A percentile compares a stretch with the other conserved stretches of the same genome.
These are phyloP conservation scores for Ogataea populi-albae DNA, from an alignment of 805 yeast genomes.

Conservation along the genomic window DNA sequence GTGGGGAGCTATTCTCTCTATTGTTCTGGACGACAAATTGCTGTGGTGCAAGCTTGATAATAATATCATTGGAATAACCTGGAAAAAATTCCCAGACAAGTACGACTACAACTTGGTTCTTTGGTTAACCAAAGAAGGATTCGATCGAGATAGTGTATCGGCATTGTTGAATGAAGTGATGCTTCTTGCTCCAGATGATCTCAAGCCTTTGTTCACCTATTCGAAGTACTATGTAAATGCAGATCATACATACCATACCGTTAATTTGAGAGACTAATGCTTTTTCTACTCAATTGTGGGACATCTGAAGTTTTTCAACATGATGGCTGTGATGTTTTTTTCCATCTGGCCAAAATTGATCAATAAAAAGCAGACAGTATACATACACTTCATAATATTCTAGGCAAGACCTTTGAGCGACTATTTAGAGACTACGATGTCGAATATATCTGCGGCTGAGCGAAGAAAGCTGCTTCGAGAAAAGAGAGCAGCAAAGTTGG, in stretches of 20 bases:
- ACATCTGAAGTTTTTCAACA: neutral
- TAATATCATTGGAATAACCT: constrained; percentile 18
- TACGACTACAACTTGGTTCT: constrained; percentile 14
- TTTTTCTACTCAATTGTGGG: no score
- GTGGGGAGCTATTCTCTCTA: constrained; percentile 15
- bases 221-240: constrained; percentile 18
- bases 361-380: neutral
- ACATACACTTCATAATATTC: neutral
- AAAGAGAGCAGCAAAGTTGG: constrained; percentile 64
- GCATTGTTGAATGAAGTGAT: constrained; percentile 18
- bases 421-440: constrained; percentile 33
- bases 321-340: neutral
- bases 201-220: constrained; percentile 19
- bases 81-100: constrained; percentile 13
- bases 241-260: constrained; percentile 16
- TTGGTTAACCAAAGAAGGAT: constrained; percentile 19
- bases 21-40: constrained; percentile 17
- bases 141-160: constrained; percentile 12
- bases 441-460: constrained; percentile 51
- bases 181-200: constrained; percentile 13
- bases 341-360: neutral
- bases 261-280: constrained; percentile 11
- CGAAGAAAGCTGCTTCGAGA: constrained; percentile 57
- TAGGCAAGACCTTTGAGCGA: no score
- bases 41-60: constrained; percentile 20